These are phyloP conservation scores for Ophiocordyceps australis DNA, from an alignment of 2,329 filamentous ascomycete species.

Conservation along the genomic window DNA sequence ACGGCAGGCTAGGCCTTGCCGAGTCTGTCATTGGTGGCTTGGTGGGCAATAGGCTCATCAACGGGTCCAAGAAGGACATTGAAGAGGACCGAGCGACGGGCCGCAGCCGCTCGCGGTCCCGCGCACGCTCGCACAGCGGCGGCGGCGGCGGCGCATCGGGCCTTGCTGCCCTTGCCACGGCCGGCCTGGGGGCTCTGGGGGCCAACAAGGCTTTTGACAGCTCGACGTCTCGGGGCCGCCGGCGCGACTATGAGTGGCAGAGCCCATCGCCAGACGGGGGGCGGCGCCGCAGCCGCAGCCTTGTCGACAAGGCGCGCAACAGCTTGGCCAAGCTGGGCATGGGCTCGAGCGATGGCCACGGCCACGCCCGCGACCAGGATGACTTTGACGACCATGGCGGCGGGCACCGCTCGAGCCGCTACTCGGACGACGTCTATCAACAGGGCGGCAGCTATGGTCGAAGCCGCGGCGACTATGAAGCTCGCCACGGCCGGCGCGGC, in stretches of 20 bases:
- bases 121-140: constrained; percentile 35
- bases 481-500: constrained; percentile 21
- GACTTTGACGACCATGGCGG: constrained; percentile 22
- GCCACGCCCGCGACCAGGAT: constrained; percentile 21
- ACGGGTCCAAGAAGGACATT: constrained; percentile 54
- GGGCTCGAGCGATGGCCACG: constrained; percentile 25
- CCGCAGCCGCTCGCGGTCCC: constrained; percentile 52
- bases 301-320: constrained; percentile 44
- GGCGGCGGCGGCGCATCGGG: constrained; percentile 26
- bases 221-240: constrained; percentile 34
- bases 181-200: constrained; percentile 39
- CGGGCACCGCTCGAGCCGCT: constrained; percentile 18
- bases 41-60: constrained; percentile 68
- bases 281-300: constrained; percentile 32
- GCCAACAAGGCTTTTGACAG: constrained; percentile 40
- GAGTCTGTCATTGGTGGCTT: constrained; percentile 83
- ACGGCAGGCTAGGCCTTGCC: constrained; percentile 68
- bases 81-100: constrained; percentile 40
- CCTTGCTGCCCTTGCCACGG: constrained; percentile 44
- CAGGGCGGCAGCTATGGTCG: constrained; percentile 22
- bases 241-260: constrained; percentile 23
- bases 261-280: constrained; percentile 27
- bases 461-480: constrained; percentile 23
- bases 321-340: constrained; percentile 43
- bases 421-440: constrained; percentile 26